Evolutionary conservation across 441 rosid genomes (phyloP), one percentile per base, ranked within the genome.

Genomic region (Biscutella laevigata): DNA sequence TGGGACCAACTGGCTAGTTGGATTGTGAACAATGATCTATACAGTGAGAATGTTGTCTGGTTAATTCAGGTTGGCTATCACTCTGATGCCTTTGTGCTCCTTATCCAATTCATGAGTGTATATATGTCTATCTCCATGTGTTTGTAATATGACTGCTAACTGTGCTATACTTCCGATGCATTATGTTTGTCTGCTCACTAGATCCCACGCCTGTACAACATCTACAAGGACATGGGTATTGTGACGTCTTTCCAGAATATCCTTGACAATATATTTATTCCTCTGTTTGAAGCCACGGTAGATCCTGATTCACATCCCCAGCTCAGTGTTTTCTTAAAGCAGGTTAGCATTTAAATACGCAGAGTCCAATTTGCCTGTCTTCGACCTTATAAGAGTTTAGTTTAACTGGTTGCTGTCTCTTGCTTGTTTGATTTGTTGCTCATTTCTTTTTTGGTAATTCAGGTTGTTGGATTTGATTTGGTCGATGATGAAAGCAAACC

Each of bases 401-500:
- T 26, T 55, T 33, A n/a, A 13, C 15, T 38, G 22, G 16, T 32
- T 37, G 20, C 4, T 39, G 21, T 33, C 7, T 67, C 29, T 46
- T 37, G 28, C 41, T 61, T 62, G 41, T 68, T 45, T 65, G 58
- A 47, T 38, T 37, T 38, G 9, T 10, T 57, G 12, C 38, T 6
- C 4, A 41, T 39, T 58, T 41, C 52, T 54, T 49, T 13, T 67
- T 63, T 64, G 52, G 57, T 26, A 22, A 24, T 39, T 73, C 70
- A 92, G 99, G 99, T 92, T 59, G 99, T 92, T 73, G 99, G 99
- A 6, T 69, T 92, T 70, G 99, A 92, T 77, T 66, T 92, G 75
- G 99, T 92, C 6, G 99, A 92, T 72, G 97, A 92, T 68, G 99
- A 92, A 76, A 92, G 90, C 79, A 92, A 92, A 71, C 99, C 99